Conservation (phyloP, 106 monocot genomes). For the Dioscorea zingiberensis region DNA sequence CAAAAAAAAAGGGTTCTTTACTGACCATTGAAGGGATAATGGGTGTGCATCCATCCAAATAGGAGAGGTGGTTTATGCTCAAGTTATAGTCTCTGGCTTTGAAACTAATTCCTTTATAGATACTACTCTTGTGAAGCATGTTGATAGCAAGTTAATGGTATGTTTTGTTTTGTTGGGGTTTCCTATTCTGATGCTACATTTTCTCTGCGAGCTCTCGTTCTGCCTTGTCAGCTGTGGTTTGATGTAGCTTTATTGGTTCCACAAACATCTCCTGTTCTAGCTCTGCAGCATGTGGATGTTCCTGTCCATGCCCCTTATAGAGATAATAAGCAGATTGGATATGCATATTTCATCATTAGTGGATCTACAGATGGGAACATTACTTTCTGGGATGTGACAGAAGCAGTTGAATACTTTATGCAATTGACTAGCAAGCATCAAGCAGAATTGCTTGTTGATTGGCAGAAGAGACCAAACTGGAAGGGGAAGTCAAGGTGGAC, state of each 20-base stretch:
- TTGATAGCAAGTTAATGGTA: conserved; percentile 55
- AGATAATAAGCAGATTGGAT: conserved; percentile 21
- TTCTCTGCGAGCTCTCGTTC: conserved; percentile 65
- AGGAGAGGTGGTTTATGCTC: too few species aligned
- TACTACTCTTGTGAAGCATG: too few species aligned
- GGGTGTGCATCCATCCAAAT: too few species aligned
- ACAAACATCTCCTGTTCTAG: conserved; percentile 56
- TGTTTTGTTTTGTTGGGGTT: conserved; percentile 89
- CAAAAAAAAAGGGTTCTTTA: too few species aligned
- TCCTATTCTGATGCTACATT: conserved; percentile 93
- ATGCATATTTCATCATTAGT: conserved; percentile 57
- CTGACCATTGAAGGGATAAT: too few species aligned
- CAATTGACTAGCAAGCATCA: conserved; percentile 30
- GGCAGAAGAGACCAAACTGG: conserved; percentile 77
- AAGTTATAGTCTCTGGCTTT: too few species aligned
- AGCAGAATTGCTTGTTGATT: conserved; percentile 41
- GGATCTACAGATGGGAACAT: conserved; percentile 93
- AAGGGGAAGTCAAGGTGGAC: conserved; percentile 92
- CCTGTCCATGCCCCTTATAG: conserved; percentile 7
- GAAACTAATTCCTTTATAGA: too few species aligned
- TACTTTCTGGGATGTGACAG: conserved; percentile 90
- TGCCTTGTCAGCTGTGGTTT: conserved; percentile 81
- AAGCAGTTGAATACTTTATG: conserved; percentile 60
- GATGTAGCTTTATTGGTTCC: conserved; percentile 72
- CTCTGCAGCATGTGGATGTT: conserved; percentile 57